Base-by-base conservation (phyloP, 352 stramenopile genomes). In the Phytophthora podocarpi region DNA sequence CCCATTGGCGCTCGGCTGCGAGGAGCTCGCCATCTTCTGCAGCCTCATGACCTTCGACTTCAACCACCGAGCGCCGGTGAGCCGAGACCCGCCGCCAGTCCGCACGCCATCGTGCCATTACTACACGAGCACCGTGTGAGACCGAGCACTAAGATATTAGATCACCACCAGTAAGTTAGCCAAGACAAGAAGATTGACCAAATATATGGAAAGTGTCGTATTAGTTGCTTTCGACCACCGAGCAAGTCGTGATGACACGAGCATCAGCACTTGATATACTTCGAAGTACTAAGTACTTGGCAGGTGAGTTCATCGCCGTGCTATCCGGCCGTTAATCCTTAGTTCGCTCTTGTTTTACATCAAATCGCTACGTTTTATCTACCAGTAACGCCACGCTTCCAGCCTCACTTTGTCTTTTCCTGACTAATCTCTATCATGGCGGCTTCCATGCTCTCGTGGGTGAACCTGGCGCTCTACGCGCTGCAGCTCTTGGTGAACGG, bases 21-120 rank as follows among this genome's bases (percentile, higher is more conserved):
- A 93, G 41, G 81, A 93, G 59, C 74, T 93, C 28, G 71, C 72
- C 20, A 89, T 93, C 64, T 93, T 93, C 60, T 91, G 72, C 74
- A 86, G 74, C 42, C 72, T 90, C 68, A 93, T 93, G 84, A 82
- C 76, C 12, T 86, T 86, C 46, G 84, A 90, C 57, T 15, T 54
- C 11, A 73, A 64, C 35, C 60, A 80, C 28, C 63, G 67, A 16
- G 36, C 61, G 7, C 52, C 63, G 7, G 32, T 46, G 16, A 34
- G 24, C 39, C 26, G 47, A 41, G 24, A 69, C 7, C 3, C 60
- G 26, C 32, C 63, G 46, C 45, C 59, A 61, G 10, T 30, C 27
- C 39, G 30, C 41, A 60, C 56, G 6, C 18, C 26, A 40, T 15
- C 52, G 32, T 66, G 67, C 43, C 64, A 74, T 70, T 54, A 69